phyloP scores from a whole-genome alignment of 768 basidiomycete species.

The Phallus indusiatus region DNA sequence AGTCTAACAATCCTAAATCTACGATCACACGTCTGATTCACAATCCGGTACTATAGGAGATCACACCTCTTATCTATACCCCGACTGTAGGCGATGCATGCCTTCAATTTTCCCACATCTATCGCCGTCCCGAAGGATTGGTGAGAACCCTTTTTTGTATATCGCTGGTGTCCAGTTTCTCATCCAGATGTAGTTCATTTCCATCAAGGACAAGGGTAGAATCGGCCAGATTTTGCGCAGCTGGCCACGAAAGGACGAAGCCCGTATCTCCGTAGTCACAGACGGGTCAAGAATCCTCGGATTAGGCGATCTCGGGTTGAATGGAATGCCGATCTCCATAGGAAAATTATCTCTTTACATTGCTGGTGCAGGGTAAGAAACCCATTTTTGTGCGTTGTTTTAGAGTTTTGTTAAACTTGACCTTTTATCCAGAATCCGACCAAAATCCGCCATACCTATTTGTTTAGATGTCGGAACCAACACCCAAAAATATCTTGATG shows the following conservation, averaged over 20 bases:
- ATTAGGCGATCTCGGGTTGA: constrained; percentile 73
- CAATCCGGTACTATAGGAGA: constrained; percentile 28
- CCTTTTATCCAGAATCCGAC: constrained; percentile 47
- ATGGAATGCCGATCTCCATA: constrained; percentile 82
- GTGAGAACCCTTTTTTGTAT: constrained; percentile 28
- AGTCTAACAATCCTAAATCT: constrained; percentile 12
- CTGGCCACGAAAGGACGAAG: constrained; percentile 64
- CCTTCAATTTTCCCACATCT: constrained; percentile 72
- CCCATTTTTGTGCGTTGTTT: constrained; percentile 28
- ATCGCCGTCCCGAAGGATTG: constrained; percentile 63
- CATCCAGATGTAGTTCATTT: constrained; percentile 48
- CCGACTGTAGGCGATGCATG: constrained; percentile 91
- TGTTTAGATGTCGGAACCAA: constrained; percentile 87
- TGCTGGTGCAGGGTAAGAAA: constrained; percentile 73
- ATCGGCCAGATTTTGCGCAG: constrained; percentile 59
- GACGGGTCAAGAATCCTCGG: constrained; percentile 91
- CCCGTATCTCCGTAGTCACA: constrained; percentile 88
- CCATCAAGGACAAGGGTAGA: constrained; percentile 75
- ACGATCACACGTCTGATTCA: background rate
- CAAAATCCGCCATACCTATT: constrained; percentile 72
- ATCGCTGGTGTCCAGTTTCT: background rate
- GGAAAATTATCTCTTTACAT: constrained; percentile 91
- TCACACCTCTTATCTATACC: constrained; percentile 81
- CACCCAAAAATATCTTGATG: constrained; percentile 66
- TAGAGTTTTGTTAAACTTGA: background rate